Base-by-base conservation (phyloP, 2,329 filamentous ascomycete species). In the Exutisphaerella laricina region DNA sequence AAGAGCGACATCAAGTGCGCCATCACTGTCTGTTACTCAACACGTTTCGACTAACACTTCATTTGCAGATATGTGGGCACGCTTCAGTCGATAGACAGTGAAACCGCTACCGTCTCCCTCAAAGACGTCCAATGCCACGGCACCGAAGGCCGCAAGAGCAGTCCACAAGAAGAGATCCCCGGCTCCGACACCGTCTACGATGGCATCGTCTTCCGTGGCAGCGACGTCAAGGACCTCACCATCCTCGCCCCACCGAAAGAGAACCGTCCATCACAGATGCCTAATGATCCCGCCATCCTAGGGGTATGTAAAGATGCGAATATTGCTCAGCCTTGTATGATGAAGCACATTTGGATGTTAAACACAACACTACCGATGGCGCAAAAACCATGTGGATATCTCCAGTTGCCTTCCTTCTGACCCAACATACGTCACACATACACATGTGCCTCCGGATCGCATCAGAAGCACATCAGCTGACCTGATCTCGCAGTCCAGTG, bases 381-480 rank as follows among this genome's bases (percentile, higher is more conserved):
- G 88, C 88, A 94, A 88, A 74, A 84, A 74, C 77, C 78, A 73
- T 95, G 89, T 94, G 82, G 89, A 95, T 71, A 83, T 85, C 83
- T 95, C 89, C 88, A 56, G 89, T 95, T 96, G 89, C 88, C 89
- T 96, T 96, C 89, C 89, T 96, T 95, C 88, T 96, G 88, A 95
- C 58, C 49, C 41, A 41, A 32, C 39, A 39, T n/a, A n/a, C n/a
- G n/a, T n/a, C n/a, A n/a, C n/a, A n/a, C n/a, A n/a, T n/a, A n/a
- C n/a, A n/a, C n/a, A n/a, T n/a, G n/a, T n/a, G n/a, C n/a, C n/a
- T n/a, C n/a, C n/a, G n/a, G n/a, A n/a, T n/a, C n/a, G n/a, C n/a
- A n/a, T n/a, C n/a, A n/a, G n/a, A n/a, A n/a, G n/a, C n/a, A n/a
- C n/a, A n/a, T n/a, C n/a, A n/a, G 25, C 40, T 42, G 40, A 42